Conservation (phyloP, 768 basidiomycete species). For the Rhizopogon salebrosus region DNA sequence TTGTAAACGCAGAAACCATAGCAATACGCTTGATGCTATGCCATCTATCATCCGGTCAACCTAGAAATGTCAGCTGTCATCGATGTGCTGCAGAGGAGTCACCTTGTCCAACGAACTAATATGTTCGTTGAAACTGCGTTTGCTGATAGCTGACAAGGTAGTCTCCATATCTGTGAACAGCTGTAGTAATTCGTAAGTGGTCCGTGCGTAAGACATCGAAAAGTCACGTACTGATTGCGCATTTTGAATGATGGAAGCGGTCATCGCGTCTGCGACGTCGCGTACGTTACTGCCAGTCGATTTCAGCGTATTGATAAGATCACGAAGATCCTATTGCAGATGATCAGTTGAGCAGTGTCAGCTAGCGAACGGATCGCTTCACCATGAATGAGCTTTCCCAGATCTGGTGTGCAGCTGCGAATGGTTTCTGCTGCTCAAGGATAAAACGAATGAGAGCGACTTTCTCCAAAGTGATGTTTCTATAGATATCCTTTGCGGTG, state of each 20-base stretch:
- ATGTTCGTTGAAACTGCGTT: conserved; percentile 15
- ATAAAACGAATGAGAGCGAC: conserved; percentile 43
- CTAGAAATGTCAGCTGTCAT: conserved; percentile 14
- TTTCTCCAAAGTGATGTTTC: conserved; percentile 59
- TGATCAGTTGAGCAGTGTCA: not conserved
- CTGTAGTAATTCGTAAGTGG: conserved; percentile 12
- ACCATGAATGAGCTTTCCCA: conserved; percentile 20
- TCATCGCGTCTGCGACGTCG: conserved; percentile 17
- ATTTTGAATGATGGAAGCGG: conserved; percentile 8
- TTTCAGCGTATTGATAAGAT: conserved; percentile 15
- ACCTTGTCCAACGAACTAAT: conserved; percentile 19
- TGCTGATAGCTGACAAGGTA: conserved; percentile 16
- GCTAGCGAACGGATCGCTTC: not conserved
- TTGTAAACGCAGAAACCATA: not conserved
- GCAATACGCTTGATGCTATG: conserved; percentile 18
- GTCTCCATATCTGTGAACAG: conserved; percentile 17
- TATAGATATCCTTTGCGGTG: conserved; percentile 60
- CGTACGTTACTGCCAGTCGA: conserved; percentile 14
- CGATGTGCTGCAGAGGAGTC: not conserved
- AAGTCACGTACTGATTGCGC: conserved; percentile 16
- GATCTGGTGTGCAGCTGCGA: conserved; percentile 20
- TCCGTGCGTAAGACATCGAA: not conserved
- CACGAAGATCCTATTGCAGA: conserved; percentile 24
- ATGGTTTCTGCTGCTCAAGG: conserved; percentile 36
- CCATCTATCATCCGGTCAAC: conserved; percentile 20